A percentile compares a stretch with the other conserved stretches of the same genome.
These are phyloP conservation scores for Rhodamnia rubescens DNA, from an alignment of 345 rosid genomes.

Conservation along the genomic window DNA sequence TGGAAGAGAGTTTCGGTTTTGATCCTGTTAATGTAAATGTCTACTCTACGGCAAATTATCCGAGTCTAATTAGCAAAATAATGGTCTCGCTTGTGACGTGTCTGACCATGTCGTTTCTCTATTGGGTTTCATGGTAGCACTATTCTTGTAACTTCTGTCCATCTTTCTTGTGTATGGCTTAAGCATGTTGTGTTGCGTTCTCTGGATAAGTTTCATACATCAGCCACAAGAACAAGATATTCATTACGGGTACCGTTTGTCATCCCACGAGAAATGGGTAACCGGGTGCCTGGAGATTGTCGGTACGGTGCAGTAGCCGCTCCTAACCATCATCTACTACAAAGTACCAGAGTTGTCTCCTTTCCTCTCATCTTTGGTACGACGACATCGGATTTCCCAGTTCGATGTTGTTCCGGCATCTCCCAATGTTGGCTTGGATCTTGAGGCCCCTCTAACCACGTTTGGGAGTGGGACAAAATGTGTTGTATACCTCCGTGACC, in stretches of 20 bases:
- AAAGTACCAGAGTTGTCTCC: not conserved
- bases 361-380: not conserved
- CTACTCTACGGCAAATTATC: not conserved
- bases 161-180: not conserved
- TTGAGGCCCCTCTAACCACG: not conserved
- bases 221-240: not conserved
- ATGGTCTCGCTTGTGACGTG: not conserved
- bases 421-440: accelerated
- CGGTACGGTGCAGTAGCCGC: not conserved
- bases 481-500: not conserved
- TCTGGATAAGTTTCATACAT: not conserved
- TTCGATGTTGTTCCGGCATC: not conserved
- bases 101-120: not conserved
- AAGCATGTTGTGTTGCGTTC: not conserved
- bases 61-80: not conserved
- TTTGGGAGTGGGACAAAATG: not conserved
- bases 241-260: not conserved
- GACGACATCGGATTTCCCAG: not conserved
- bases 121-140: not conserved
- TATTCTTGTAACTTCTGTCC: not conserved
- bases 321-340: not conserved
- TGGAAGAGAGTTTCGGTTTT: not conserved
- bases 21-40: not conserved
- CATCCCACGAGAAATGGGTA: not conserved
- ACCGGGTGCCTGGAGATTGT: not conserved